These are phyloP conservation scores for Candida albicans DNA, from an alignment of 1,139 yeast genomes.

Conservation along the genomic window DNA sequence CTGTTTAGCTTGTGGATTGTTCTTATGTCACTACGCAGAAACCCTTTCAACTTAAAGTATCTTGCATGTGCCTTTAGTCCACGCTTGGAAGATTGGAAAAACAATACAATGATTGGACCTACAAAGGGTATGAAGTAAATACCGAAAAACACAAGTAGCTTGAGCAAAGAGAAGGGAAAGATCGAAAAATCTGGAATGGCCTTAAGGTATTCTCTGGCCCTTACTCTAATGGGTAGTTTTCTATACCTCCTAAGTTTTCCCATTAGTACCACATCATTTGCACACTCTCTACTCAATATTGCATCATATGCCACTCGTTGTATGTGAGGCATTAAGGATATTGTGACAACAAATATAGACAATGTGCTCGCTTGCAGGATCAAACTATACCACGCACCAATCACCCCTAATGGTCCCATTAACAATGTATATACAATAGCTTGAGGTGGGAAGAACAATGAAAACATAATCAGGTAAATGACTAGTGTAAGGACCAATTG, in stretches of 20 bases:
- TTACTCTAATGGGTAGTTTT: slow-evolving; percentile 32
- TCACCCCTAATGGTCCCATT: slow-evolving; percentile 54
- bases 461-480: slow-evolving; percentile 41
- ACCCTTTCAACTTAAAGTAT: slow-evolving; percentile 62
- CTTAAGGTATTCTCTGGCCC: slow-evolving; percentile 23
- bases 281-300: slow-evolving; percentile 50
- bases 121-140: slow-evolving; percentile 58
- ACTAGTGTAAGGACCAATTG: slow-evolving; percentile 44
- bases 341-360: slow-evolving; percentile 50
- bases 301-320: slow-evolving; percentile 58
- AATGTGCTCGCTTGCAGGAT: slow-evolving; percentile 53
- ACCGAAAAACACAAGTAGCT: slow-evolving; percentile 30
- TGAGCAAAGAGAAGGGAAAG: slow-evolving; percentile 26
- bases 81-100: slow-evolving; percentile 58
- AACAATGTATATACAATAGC: slow-evolving; percentile 47
- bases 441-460: slow-evolving; percentile 48
- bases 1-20: slow-evolving; percentile 28
- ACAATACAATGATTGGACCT: slow-evolving; percentile 58
- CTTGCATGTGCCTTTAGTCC: slow-evolving; percentile 58
- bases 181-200: slow-evolving; percentile 25
- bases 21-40: slow-evolving; percentile 39
- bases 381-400: slow-evolving; percentile 54
- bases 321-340: slow-evolving; percentile 57
- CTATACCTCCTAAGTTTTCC: slow-evolving; percentile 34
- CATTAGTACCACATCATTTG: slow-evolving; percentile 46